phyloP scores from a whole-genome alignment of 176 grass and related monocot species.

The Cymbopogon citratus region DNA sequence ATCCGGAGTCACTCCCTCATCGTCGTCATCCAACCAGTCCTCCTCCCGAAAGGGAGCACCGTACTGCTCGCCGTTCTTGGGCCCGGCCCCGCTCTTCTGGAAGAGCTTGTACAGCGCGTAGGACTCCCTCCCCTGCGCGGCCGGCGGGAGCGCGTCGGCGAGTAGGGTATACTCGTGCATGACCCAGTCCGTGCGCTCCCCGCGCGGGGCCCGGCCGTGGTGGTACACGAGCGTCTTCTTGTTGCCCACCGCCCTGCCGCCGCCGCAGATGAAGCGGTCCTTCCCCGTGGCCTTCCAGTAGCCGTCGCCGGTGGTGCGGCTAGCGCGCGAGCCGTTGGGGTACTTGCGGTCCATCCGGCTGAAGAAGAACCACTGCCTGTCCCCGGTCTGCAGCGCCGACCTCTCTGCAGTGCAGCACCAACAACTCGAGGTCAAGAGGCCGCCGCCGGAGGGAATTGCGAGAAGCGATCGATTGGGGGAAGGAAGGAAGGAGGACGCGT shows the following conservation, averaged over 20 bases:
- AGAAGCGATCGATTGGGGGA: background rate
- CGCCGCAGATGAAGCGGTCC: constrained; percentile 53
- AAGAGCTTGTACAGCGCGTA: constrained; percentile 95
- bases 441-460: background rate
- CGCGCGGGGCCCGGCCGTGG: constrained; percentile 75
- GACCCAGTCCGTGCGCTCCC: constrained; percentile 83
- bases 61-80: constrained; percentile 97
- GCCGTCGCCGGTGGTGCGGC: constrained; percentile 60
- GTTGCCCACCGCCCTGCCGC: constrained; percentile 48
- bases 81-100: constrained; percentile 83
- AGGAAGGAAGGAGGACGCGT: background rate
- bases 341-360: constrained; percentile 86
- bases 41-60: constrained; percentile 87
- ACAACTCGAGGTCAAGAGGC: background rate
- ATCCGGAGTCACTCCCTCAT: background rate
- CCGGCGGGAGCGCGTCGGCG: constrained; percentile 41
- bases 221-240: constrained; percentile 92
- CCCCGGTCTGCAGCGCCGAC: constrained; percentile 75
- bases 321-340: constrained; percentile 77
- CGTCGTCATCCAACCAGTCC: constrained; percentile 67
- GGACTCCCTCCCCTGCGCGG: constrained; percentile 32
- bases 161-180: constrained; percentile 89
- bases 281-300: constrained; percentile 94
- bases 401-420: constrained; percentile 51
- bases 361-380: constrained; percentile 96